Base-by-base conservation (phyloP, 2,329 filamentous ascomycete species). In the Elsinoe arachidis region DNA sequence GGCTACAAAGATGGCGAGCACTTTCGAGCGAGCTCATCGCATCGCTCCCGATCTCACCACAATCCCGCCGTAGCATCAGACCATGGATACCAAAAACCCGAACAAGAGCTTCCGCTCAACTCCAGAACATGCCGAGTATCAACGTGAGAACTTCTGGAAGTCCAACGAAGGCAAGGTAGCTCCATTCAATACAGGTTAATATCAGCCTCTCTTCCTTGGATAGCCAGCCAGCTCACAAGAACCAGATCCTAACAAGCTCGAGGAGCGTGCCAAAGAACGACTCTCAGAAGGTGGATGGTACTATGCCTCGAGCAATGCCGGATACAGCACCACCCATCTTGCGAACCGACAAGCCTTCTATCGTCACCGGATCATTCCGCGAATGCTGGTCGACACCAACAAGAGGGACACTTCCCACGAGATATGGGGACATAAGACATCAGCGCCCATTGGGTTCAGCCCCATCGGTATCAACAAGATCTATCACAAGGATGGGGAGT, bases 381-480 rank as follows among this genome's bases (percentile, higher is more conserved):
- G 78, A 44, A 80, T 79, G 73, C 77, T 86, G 1, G 76, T 84
- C 41, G 80, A 85, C 68, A 84, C 80, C 6, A 82, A 80, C 64
- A 69, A 68, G 33, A 78, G 81, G 37, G 81, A 85, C 63, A 83
- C 80, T 1, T 69, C 70, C 1, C 80, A 80, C 11, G 72, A 70
- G 3, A 80, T 86, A 60, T 86, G 84, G 67, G 79, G 82, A 12
- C 80, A 84, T 66, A 74, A 75, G 51, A 77, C 82, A 12, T 73
- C 76, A 1, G 81, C 81, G 0, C 82, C 83, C 0, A 79, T 86
- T 53, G 81, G 80, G n/a, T 83, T 86, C 63, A 80, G 82, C 0
- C 82, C 82, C 1, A 78, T 85, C 26, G 82, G 83, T 3, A 84
- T 86, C 62, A 84, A 86, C 71, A 79, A 80, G 60, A 86, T 85